Evolutionary conservation across 1,284 basidiomycete genomes (phyloP), one percentile per base, ranked within the genome.

Genomic region (Gymnopus androsaceus): DNA sequence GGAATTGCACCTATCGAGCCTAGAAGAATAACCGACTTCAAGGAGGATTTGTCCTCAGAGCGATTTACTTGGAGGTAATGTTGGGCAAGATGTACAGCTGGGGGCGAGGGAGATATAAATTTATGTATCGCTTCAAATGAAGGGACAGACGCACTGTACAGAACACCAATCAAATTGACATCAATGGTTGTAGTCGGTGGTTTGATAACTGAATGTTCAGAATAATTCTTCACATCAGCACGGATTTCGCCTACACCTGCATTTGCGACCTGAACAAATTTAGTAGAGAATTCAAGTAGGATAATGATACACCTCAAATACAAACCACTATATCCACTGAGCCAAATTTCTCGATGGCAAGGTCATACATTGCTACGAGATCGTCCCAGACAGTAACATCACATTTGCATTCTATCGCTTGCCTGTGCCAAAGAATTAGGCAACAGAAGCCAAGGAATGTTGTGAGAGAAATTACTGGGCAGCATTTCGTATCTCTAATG

Each of bases 1-100:
- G n/a, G n/a, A n/a, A 63, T 69, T 28, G 64, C 56, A 79, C 81
- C 77, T 66, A 84, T 77, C 6, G 82, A 84, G 11, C 82, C 83
- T 37, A 84, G 71, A 19, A 85, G 66, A 33, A 84, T 69, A 36
- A 85, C 61, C 4, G 80, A 67, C 60, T 83, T 83, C 42, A 80
- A 64, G 34, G 72, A 70, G 14, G 54, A 53, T 14, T 62, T 12
- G 2, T 31, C 44, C 31, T 51, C 58, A 68, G 21, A 69, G 53
- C 72, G 66, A 41, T 75, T 75, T 7, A 74, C 58, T 34, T 64
- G 66, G 15, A 85, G 67, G 62, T 83, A 84, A 61, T 83, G 75
- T 19, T 76, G 62, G 4, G 79, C 80, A 31, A 85, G 68, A 59
- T 81, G 75, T 3, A 72, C 67, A 14, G 80, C 80, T 84, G 56